Evolutionary conservation across 2,329 filamentous ascomycete genomes (phyloP).

Genomic region (Ascochyta clinopodiicola): DNA sequence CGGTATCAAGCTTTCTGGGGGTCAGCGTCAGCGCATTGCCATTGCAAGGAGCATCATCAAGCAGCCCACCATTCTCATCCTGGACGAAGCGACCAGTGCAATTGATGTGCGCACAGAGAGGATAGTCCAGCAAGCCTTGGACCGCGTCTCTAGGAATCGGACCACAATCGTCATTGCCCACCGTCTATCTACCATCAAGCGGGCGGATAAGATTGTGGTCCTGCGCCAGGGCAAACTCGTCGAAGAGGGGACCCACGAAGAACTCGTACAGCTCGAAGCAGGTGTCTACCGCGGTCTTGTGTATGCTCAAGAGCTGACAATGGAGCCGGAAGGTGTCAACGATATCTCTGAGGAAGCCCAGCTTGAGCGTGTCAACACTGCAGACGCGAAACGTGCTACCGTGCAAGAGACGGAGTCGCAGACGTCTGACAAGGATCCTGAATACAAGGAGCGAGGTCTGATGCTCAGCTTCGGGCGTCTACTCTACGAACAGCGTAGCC

Average conservation of each 20-base stretch:
- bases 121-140: slow-evolving; percentile 64
- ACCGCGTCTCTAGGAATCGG: slow-evolving; percentile 65
- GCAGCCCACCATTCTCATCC: slow-evolving; percentile 68
- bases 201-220: slow-evolving; percentile 80
- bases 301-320: slow-evolving; percentile 50
- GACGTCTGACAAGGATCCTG: slow-evolving; percentile 24
- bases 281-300: slow-evolving; percentile 74
- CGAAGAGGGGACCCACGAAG: slow-evolving; percentile 78
- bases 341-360: slow-evolving; percentile 11
- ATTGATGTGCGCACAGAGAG: slow-evolving; percentile 63
- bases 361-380: slow-evolving; percentile 11
- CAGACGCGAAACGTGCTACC: slow-evolving; percentile 26
- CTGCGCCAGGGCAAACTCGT: slow-evolving; percentile 73
- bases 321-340: slow-evolving; percentile 27
- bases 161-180: slow-evolving; percentile 83
- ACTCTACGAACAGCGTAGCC: slow-evolving; percentile 43
- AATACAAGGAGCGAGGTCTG: slow-evolving; percentile 41
- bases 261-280: slow-evolving; percentile 65
- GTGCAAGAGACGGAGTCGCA: slow-evolving; percentile 21
- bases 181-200: slow-evolving; percentile 75
- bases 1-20: slow-evolving; percentile 80
- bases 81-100: slow-evolving; percentile 80
- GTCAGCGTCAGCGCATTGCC: slow-evolving; percentile 82
- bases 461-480: slow-evolving; percentile 43
- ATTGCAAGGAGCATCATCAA: slow-evolving; percentile 76